Percentiles rank a stretch among this genome's conserved stretches.
These are phyloP conservation scores for Xylariaceae sp. DNA, from an alignment of 2,329 filamentous ascomycete genomes.

Conservation along the genomic window DNA sequence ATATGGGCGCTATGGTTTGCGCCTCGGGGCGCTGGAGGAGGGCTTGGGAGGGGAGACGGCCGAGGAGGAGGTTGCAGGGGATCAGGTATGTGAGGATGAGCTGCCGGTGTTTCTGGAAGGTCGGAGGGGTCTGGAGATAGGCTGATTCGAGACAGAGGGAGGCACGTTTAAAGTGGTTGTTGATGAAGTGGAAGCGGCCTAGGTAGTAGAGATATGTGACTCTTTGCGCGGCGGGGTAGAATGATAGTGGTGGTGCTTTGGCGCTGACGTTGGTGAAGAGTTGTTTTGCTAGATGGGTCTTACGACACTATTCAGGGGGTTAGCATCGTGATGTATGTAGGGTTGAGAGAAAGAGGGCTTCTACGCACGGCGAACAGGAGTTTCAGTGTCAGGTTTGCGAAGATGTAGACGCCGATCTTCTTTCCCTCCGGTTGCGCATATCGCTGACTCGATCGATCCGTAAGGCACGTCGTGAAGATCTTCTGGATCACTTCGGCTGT, in stretches of 20 bases:
- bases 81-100: slow-evolving; percentile 81
- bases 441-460: slow-evolving; percentile 65
- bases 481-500: slow-evolving; percentile 86
- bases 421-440: slow-evolving; percentile 72
- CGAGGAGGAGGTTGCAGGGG: slow-evolving; percentile 75
- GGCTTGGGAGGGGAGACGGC: slow-evolving; percentile 66
- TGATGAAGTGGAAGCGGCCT: slow-evolving; percentile 81
- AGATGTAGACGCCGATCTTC: slow-evolving; percentile 81
- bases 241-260: slow-evolving; percentile 71
- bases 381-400: slow-evolving; percentile 85
- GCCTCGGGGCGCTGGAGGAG: slow-evolving; percentile 70
- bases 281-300: slow-evolving; percentile 76
- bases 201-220: slow-evolving; percentile 95
- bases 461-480: slow-evolving; percentile 84
- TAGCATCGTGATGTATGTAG: slow-evolving; percentile 6
- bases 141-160: slow-evolving; percentile 70
- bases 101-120: slow-evolving; percentile 66
- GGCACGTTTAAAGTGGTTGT: slow-evolving; percentile 75
- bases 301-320: slow-evolving; percentile 55
- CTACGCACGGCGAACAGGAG: slow-evolving; percentile 69
- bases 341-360: not conserved
- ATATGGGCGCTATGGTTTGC: slow-evolving; percentile 57
- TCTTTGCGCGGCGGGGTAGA: slow-evolving; percentile 79
- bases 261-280: slow-evolving; percentile 85
- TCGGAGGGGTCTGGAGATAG: slow-evolving; percentile 61